phyloP scores from a whole-genome alignment of 192 early-diverging fungal species.

The Dispira simplex region DNA sequence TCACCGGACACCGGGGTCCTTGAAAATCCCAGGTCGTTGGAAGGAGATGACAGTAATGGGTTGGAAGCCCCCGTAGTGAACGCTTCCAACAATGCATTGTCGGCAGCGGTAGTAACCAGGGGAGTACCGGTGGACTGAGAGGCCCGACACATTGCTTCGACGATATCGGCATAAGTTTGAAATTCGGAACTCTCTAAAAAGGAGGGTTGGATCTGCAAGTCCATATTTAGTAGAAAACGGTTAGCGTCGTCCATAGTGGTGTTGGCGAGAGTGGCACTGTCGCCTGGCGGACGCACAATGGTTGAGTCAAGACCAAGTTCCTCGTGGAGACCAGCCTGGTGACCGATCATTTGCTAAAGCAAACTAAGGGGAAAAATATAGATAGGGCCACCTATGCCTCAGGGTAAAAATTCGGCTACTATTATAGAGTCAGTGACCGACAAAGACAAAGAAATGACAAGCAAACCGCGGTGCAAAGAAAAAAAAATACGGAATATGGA shows the following conservation, averaged over 20 bases:
- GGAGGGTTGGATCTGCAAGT: neutral
- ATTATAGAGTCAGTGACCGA: too few relatives aligned
- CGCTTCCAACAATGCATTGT: neutral
- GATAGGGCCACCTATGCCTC: too few relatives aligned
- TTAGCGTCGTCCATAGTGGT: neutral
- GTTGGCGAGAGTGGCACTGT: too few relatives aligned
- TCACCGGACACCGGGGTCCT: neutral
- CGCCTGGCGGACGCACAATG: too few relatives aligned
- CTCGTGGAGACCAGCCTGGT: too few relatives aligned
- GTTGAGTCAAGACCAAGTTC: too few relatives aligned
- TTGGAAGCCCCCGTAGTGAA: neutral
- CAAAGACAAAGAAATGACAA: too few relatives aligned
- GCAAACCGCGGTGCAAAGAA: too few relatives aligned
- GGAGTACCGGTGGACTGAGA: neutral
- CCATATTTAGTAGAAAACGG: neutral
- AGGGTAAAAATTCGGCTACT: too few relatives aligned
- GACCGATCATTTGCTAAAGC: too few relatives aligned
- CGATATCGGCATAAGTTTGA: conserved; percentile 2
- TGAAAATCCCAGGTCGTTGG: neutral
- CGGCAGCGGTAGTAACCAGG: neutral
- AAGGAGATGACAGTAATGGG: neutral
- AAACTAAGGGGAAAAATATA: too few relatives aligned
- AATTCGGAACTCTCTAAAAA: conserved; percentile 3
- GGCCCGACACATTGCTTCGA: conserved; percentile 1
- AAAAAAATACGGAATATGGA: too few relatives aligned